Evolutionary conservation across 129 eudicot species (phyloP).

Genomic region (Chrysanthemum lavandulifolium): DNA sequence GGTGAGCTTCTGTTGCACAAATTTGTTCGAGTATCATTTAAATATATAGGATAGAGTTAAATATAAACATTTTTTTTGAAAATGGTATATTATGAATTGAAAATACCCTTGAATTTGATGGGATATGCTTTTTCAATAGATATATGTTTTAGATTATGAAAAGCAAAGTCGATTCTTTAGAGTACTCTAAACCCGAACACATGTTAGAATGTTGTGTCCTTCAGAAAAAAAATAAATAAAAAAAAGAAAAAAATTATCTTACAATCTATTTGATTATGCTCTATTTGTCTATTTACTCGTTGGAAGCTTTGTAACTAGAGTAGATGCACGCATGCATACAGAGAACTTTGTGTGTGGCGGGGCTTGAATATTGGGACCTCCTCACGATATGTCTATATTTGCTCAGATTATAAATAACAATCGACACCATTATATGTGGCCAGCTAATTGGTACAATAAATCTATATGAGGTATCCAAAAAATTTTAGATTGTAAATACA

Average conservation of each 20-base stretch:
- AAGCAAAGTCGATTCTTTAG: too few species aligned
- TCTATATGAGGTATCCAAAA: conserved; percentile 19
- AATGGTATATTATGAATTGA: too few species aligned
- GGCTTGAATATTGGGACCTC: not conserved
- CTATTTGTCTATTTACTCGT: not conserved
- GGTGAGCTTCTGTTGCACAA: too few species aligned
- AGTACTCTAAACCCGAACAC: too few species aligned
- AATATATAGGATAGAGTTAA: too few species aligned
- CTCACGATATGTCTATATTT: not conserved
- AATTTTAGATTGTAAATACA: conserved; percentile 25
- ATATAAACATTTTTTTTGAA: too few species aligned
- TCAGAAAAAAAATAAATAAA: conserved; percentile 2
- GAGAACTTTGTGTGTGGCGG: conserved; percentile 2
- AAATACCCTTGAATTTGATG: too few species aligned
- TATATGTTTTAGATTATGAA: too few species aligned
- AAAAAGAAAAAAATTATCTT: too few species aligned
- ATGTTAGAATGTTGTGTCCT: not conserved
- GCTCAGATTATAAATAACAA: conserved; percentile 2
- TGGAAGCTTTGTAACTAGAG: conserved; percentile 6
- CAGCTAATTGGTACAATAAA: not conserved
- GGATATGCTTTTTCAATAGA: too few species aligned
- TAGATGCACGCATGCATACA: not conserved
- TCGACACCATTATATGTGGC: not conserved
- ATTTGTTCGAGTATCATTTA: too few species aligned
- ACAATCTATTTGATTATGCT: conserved; percentile 2